Evolutionary conservation across 2,329 filamentous ascomycete species (phyloP).

Genomic region (Cladosporium velox): DNA sequence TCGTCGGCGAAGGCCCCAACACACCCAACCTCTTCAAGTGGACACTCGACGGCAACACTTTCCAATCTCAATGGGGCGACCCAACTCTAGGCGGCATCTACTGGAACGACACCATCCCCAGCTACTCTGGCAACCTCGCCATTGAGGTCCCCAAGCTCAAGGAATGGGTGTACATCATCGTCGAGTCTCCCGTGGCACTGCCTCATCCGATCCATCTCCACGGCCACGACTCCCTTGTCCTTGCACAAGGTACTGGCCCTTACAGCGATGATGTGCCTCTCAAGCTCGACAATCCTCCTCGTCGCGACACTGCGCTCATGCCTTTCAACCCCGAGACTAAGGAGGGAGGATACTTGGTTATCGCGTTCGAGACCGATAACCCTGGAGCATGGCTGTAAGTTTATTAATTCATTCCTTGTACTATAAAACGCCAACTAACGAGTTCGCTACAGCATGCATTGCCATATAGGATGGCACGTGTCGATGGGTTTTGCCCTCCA

Average conservation of each 20-base stretch:
- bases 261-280: constrained; percentile 23
- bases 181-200: constrained; percentile 41
- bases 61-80: constrained; percentile 41
- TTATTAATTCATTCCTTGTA: neutral
- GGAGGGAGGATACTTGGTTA: constrained; percentile 32
- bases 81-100: constrained; percentile 34
- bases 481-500: constrained; percentile 31
- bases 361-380: constrained; percentile 36
- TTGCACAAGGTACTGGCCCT: constrained; percentile 38
- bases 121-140: constrained; percentile 40
- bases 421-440: neutral
- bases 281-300: constrained; percentile 36
- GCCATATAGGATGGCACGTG: constrained; percentile 32
- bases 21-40: constrained; percentile 42
- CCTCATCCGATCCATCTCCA: constrained; percentile 31
- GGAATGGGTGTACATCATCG: constrained; percentile 48
- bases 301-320: constrained; percentile 34
- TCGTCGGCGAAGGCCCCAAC: constrained; percentile 37
- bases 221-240: constrained; percentile 48
- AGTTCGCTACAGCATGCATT: constrained; percentile 13
- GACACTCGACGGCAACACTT: constrained; percentile 45
- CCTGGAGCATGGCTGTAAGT: constrained; percentile 34
- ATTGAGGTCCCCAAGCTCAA: constrained; percentile 38
- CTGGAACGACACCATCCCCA: constrained; percentile 39
- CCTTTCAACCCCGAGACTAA: constrained; percentile 20